These are phyloP conservation scores for Fomes fomentarius DNA, from an alignment of 1,284 basidiomycete species.

Conservation along the genomic window DNA sequence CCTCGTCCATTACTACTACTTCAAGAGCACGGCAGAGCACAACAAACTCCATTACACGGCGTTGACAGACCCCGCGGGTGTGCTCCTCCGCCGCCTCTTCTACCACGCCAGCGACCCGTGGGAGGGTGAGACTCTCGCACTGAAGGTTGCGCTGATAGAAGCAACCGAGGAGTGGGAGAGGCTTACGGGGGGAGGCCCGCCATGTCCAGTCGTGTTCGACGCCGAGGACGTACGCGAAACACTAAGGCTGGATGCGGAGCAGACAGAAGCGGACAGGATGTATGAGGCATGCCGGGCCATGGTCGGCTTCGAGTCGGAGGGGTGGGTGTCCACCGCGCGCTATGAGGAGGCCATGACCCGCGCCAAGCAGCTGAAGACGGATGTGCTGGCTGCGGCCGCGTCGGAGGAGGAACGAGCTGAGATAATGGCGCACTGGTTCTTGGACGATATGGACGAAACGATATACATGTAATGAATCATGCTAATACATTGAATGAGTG, in stretches of 20 bases:
- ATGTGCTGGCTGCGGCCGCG: slow-evolving; percentile 30
- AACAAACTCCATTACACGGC: slow-evolving; percentile 44
- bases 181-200: slow-evolving; percentile 38
- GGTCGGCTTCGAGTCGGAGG: slow-evolving; percentile 39
- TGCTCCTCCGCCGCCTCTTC: slow-evolving; percentile 44
- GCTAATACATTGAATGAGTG: too few species aligned
- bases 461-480: slow-evolving; percentile 37
- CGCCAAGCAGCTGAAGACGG: slow-evolving; percentile 38
- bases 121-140: slow-evolving; percentile 49
- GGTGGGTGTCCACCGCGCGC: slow-evolving; percentile 43
- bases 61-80: slow-evolving; percentile 37
- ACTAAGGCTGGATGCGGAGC: slow-evolving; percentile 36
- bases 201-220: slow-evolving; percentile 50
- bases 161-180: slow-evolving; percentile 41
- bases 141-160: slow-evolving; percentile 45
- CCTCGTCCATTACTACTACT: slow-evolving; percentile 51
- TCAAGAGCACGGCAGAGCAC: slow-evolving; percentile 42
- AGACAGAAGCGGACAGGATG: slow-evolving; percentile 35
- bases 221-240: slow-evolving; percentile 44
- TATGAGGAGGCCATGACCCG: slow-evolving; percentile 41
- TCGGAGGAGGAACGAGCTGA: slow-evolving; percentile 37
- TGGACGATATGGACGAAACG: slow-evolving; percentile 50
- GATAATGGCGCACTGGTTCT: slow-evolving; percentile 43
- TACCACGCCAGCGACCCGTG: slow-evolving; percentile 41
- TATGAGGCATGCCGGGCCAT: slow-evolving; percentile 32